Evolutionary conservation across 768 basidiomycete genomes (phyloP).

Genomic region (Pisolithus microcarpus): DNA sequence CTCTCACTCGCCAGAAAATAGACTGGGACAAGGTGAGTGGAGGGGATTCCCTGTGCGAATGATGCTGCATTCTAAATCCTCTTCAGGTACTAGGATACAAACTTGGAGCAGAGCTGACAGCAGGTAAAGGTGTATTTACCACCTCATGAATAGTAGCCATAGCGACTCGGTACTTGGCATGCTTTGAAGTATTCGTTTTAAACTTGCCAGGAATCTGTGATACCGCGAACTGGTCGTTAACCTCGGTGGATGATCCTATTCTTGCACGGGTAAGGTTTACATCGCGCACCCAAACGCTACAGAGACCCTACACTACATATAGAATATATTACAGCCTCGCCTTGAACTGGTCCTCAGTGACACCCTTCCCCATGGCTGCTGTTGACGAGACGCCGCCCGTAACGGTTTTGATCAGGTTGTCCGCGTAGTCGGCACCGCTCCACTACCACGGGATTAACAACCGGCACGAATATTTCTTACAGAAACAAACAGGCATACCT

Average conservation of each 20-base stretch:
- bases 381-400: conserved; percentile 97
- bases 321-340: conserved; percentile 35
- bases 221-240: background rate
- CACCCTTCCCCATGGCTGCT: conserved; percentile 98
- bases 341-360: conserved; percentile 83
- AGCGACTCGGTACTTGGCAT: background rate
- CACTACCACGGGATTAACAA: conserved; percentile 45
- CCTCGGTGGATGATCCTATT: background rate
- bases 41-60: background rate
- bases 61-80: background rate
- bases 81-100: conserved; percentile 54
- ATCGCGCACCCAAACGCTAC: background rate
- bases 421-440: conserved; percentile 92
- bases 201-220: background rate
- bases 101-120: conserved; percentile 67
- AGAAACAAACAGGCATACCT: conserved; percentile 40
- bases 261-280: background rate
- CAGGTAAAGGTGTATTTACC: conserved; percentile 52
- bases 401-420: conserved; percentile 88
- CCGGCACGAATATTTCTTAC: background rate
- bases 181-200: background rate
- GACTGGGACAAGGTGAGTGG: conserved; percentile 86
- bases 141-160: conserved; percentile 12
- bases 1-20: conserved; percentile 86
- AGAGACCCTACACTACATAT: background rate